Evolutionary conservation across 768 basidiomycete species (phyloP), one percentile per base, ranked within the genome.

Genomic region (Lactifluus hygrophoroides): DNA sequence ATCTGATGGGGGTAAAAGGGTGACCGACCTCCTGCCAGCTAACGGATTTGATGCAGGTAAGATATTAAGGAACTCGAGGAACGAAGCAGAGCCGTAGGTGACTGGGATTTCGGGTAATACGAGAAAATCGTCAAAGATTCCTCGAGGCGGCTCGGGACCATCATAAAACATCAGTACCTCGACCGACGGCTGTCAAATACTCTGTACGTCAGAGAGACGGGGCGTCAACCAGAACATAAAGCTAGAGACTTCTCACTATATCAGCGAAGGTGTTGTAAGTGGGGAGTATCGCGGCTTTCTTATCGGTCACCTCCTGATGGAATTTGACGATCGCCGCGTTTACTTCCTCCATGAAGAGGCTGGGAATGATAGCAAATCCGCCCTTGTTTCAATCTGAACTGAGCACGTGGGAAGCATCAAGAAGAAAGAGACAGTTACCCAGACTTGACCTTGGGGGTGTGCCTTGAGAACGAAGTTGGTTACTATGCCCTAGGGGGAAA

Each of bases 111-210:
- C 28, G 0, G 56, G 62, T 16, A 62, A 44, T 23, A 14, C 34
- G 3, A 65, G 37, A 19, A 67, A 62, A 21, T 59, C 55, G 19
- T 65, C 65, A 47, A 67, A 67, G 13, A 60, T 55, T 7, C 63
- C 66, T 1, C 6, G 25, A n/a, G 66, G 66, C 4, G 52, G 57
- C 13, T 54, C 53, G 3, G 66, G 66, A 3, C 56, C 66, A 49
- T 67, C 63, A 32, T 67, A 67, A 19, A 67, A 67, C 7, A 67
- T n/a, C 21, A 62, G 23, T n/a, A 52, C 3, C 42, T 32, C 48
- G n/a, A 38, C 1, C 1, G 51, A 35, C 5, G 61, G 45, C 50
- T 62, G 28, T 16, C n/a, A 48, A 25, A 19, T 42, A 7, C n/a
- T 40, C 32, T 19, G 11, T 3, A 19, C 37, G 27, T 57, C 43